phyloP scores from a whole-genome alignment of 805 yeast genomes.

The Starmerella kuoi region DNA sequence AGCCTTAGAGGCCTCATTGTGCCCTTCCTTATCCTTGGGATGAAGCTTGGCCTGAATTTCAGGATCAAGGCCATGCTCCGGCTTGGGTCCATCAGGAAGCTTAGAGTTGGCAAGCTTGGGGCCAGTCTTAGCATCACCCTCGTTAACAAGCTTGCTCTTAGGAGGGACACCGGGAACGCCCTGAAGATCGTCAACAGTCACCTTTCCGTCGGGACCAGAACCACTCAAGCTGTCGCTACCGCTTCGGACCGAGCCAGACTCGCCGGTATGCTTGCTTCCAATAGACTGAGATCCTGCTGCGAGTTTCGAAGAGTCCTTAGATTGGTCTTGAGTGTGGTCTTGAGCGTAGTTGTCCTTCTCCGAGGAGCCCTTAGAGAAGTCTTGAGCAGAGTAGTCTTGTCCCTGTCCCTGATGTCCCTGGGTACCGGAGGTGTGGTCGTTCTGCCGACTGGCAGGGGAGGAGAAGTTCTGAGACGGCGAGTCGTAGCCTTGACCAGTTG shows the following conservation, averaged over 20 bases:
- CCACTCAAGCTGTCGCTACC: background rate
- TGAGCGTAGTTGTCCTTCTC: too few species aligned
- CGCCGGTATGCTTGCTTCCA: too few species aligned
- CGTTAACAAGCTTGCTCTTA: constrained; percentile 21
- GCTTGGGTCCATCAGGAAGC: constrained; percentile 17
- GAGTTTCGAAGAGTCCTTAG: too few species aligned
- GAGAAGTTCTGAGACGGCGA: background rate
- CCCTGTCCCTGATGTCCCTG: background rate
- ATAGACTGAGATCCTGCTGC: too few species aligned
- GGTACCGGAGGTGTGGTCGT: background rate
- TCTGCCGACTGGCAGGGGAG: background rate
- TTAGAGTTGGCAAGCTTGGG: constrained; percentile 19
- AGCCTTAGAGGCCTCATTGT: background rate
- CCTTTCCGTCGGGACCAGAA: constrained; percentile 14
- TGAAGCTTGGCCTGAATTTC: background rate
- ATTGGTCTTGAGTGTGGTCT: too few species aligned
- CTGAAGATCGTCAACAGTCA: constrained; percentile 21
- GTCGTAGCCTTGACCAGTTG: constrained; percentile 4
- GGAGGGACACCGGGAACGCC: constrained; percentile 24
- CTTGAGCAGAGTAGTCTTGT: background rate
- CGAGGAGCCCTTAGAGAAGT: too few species aligned
- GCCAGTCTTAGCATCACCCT: constrained; percentile 22
- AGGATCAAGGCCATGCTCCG: constrained; percentile 8
- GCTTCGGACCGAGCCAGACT: background rate
- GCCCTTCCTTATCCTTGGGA: background rate